phyloP scores from a whole-genome alignment of 805 yeast genomes.

The Diddensiella transvaalensis region DNA sequence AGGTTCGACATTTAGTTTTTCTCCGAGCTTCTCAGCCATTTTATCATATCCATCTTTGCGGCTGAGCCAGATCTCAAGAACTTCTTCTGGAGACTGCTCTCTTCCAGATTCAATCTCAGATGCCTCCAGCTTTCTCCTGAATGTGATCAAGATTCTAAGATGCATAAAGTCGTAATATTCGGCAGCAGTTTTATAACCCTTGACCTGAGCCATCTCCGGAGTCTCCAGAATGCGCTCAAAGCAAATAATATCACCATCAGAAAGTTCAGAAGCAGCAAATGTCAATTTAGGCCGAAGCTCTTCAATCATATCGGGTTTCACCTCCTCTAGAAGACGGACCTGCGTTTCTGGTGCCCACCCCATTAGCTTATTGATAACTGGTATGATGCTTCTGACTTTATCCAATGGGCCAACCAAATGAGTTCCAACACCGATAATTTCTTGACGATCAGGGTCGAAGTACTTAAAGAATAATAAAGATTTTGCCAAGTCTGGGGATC shows the following conservation, averaged over 20 bases:
- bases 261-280: slow-evolving; percentile 32
- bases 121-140: slow-evolving; percentile 23
- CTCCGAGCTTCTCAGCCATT: slow-evolving; percentile 60
- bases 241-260: slow-evolving; percentile 37
- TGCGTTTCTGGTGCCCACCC: slow-evolving; percentile 30
- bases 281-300: slow-evolving; percentile 26
- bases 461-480: slow-evolving; percentile 47
- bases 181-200: slow-evolving; percentile 21
- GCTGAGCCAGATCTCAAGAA: slow-evolving; percentile 58
- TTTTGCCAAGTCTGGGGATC: slow-evolving; percentile 1
- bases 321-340: slow-evolving; percentile 32
- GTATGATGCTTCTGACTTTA: slow-evolving; percentile 34
- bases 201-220: slow-evolving; percentile 18
- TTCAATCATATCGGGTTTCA: slow-evolving; percentile 36
- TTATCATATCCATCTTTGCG: slow-evolving; percentile 54
- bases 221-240: slow-evolving; percentile 28
- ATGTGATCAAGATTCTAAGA: slow-evolving; percentile 28
- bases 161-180: slow-evolving; percentile 34
- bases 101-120: slow-evolving; percentile 22
- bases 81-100: slow-evolving; percentile 10
- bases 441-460: slow-evolving; percentile 55
- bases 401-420: slow-evolving; percentile 48
- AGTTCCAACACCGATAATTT: slow-evolving; percentile 65
- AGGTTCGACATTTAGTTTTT: slow-evolving; percentile 51
- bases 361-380: slow-evolving; percentile 23